A percentile compares a stretch with the other conserved stretches of the same genome.
Conservation (phyloP, 805 yeast genomes). For the Cyberlindnera samutprakarnensis region DNA sequence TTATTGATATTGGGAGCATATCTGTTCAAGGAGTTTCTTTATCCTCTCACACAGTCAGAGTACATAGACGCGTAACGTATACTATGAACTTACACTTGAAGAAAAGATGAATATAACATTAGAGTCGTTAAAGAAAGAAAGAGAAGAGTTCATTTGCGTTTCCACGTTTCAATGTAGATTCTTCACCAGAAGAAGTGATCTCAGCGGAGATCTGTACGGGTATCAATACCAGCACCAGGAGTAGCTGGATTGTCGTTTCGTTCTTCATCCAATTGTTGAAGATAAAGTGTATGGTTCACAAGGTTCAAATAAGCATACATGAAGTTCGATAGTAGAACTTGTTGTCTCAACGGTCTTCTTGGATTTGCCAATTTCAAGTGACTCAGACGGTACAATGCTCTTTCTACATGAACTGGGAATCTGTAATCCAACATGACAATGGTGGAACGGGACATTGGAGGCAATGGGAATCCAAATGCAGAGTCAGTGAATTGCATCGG, state of each 20-base stretch:
- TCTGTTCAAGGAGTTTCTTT: constrained; percentile 28
- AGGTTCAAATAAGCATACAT: constrained; percentile 95
- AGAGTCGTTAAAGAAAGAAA: no score
- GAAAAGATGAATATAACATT: no score
- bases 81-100: not conserved
- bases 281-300: constrained; percentile 82
- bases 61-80: not conserved
- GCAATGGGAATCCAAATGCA: constrained; percentile 83
- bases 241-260: no score
- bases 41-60: constrained; percentile 4
- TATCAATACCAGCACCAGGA: no score
- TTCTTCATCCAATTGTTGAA: constrained; percentile 51
- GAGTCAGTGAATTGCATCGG: constrained; percentile 63
- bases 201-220: no score
- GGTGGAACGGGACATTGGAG: constrained; percentile 71
- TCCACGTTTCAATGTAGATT: no score
- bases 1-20: constrained; percentile 37
- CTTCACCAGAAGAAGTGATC: no score
- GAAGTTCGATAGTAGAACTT: constrained; percentile 87
- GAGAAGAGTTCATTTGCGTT: no score
- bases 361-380: constrained; percentile 94
- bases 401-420: constrained; percentile 89
- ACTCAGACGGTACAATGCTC: constrained; percentile 89
- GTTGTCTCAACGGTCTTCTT: constrained; percentile 83
- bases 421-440: constrained; percentile 77